Evolutionary conservation across 192 early-diverging fungal genomes (phyloP).

Genomic region (Coemansia sp.): DNA sequence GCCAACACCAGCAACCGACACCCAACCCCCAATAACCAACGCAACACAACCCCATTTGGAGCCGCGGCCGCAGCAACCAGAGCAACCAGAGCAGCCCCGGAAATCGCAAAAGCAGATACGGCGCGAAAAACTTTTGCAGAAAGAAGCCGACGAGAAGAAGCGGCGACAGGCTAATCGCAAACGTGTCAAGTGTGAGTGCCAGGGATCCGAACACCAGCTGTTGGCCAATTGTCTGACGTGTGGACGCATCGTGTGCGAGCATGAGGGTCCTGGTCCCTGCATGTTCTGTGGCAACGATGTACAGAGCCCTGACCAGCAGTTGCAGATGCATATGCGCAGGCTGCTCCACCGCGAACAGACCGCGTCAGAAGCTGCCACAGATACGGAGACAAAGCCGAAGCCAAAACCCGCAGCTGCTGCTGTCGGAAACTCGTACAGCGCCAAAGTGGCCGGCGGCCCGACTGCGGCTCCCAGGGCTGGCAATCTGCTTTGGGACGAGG

Average conservation of each 20-base stretch:
- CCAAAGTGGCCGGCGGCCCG: constrained; percentile 33
- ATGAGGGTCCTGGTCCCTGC: constrained; percentile 56
- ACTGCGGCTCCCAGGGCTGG: constrained; percentile 6
- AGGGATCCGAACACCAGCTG: constrained; percentile 48
- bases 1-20: neutral
- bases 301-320: constrained; percentile 47
- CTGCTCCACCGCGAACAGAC: constrained; percentile 14
- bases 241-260: constrained; percentile 56
- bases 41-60: neutral
- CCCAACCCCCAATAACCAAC: too few species aligned
- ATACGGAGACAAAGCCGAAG: neutral
- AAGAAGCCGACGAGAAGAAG: constrained; percentile 19
- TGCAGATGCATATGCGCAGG: constrained; percentile 45
- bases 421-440: constrained; percentile 22
- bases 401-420: neutral
- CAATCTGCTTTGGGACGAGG: constrained; percentile 24
- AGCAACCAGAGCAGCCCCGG: neutral
- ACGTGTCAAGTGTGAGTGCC: constrained; percentile 48
- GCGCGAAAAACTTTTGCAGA: constrained; percentile 31
- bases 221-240: constrained; percentile 57
- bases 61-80: neutral
- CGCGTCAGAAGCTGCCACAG: neutral
- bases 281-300: constrained; percentile 50
- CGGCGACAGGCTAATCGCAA: constrained; percentile 28
- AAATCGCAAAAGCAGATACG: constrained; percentile 41